Percentiles rank a stretch among this genome's conserved stretches.
These are phyloP conservation scores for Prorocentrum cordatum DNA, from an alignment of 169 alveolate species.

Conservation along the genomic window DNA sequence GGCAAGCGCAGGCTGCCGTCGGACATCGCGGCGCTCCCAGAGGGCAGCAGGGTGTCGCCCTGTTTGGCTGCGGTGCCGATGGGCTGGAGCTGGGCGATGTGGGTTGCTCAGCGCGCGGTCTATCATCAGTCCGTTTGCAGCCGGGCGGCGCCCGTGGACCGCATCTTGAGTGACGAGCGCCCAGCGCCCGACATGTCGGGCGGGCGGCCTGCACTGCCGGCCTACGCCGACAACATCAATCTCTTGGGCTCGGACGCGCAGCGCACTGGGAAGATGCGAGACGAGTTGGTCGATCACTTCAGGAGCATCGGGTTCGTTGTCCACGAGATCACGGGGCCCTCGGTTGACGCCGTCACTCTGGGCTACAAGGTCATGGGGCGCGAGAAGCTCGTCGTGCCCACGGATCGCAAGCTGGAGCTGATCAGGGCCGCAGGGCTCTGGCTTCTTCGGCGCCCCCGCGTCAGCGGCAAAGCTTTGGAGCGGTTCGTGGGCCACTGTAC, in stretches of 20 bases:
- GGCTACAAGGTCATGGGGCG: no score
- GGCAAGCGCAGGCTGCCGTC: no score
- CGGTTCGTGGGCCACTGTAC: background rate
- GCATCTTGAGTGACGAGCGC: background rate
- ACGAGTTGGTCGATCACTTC: background rate
- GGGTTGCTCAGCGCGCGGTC: background rate
- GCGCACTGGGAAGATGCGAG: background rate
- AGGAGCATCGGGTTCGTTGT: background rate
- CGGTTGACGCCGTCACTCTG: no score
- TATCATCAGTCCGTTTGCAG: background rate
- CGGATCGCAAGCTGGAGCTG: no score
- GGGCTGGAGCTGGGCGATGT: slow-evolving; percentile 65
- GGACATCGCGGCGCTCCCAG: no score
- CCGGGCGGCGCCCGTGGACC: background rate
- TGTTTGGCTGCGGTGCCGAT: slow-evolving; percentile 37
- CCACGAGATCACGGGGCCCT: no score
- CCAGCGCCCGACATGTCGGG: background rate
- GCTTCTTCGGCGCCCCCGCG: background rate
- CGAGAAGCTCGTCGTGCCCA: no score
- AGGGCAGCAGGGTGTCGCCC: no score
- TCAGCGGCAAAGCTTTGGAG: background rate
- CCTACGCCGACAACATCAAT: slow-evolving; percentile 27
- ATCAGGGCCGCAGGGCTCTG: no score
- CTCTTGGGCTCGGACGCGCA: background rate
- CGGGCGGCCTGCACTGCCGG: background rate